phyloP scores from a whole-genome alignment of 2,329 filamentous ascomycete genomes.

The Monosporascus sp. region DNA sequence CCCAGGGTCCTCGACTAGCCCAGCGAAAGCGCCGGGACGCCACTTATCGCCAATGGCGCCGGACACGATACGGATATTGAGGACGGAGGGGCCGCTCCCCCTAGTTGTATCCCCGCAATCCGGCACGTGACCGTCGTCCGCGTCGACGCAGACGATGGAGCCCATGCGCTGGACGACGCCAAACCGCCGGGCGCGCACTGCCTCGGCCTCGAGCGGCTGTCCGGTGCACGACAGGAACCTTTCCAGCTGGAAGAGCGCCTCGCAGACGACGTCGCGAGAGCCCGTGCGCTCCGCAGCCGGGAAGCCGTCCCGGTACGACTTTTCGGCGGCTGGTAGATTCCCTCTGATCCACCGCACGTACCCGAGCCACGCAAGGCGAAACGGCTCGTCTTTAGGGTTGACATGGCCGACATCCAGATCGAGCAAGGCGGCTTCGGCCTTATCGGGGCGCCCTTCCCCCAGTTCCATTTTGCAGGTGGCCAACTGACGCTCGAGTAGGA shows the following conservation, averaged over 20 bases:
- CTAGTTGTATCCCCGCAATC: not conserved
- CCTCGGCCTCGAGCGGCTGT: constrained; percentile 18
- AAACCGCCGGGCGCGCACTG: constrained; percentile 18
- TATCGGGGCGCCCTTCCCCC: constrained; percentile 13
- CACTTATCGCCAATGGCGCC: not conserved
- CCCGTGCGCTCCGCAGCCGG: constrained; percentile 18
- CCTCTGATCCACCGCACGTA: constrained; percentile 20
- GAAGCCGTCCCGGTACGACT: constrained; percentile 19
- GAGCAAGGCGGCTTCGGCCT: constrained; percentile 19
- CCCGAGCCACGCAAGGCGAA: constrained; percentile 22
- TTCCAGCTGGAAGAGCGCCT: constrained; percentile 25
- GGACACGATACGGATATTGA: not conserved
- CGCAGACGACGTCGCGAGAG: constrained; percentile 21
- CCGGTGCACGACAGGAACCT: constrained; percentile 20
- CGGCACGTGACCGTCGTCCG: not conserved
- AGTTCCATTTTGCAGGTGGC: constrained; percentile 21
- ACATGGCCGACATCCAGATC: constrained; percentile 12
- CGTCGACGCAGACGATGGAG: constrained; percentile 18
- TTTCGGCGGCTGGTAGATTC: constrained; percentile 15
- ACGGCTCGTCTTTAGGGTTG: constrained; percentile 20
- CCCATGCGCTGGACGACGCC: constrained; percentile 15
- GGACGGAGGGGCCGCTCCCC: not conserved
- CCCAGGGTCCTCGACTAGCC: not conserved
- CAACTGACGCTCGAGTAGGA: constrained; percentile 21
- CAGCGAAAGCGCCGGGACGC: not conserved